A percentile compares a stretch with the other conserved stretches of the same genome.
These are phyloP conservation scores for Peronospora destructor DNA, from an alignment of 352 stramenopile species.

Conservation along the genomic window DNA sequence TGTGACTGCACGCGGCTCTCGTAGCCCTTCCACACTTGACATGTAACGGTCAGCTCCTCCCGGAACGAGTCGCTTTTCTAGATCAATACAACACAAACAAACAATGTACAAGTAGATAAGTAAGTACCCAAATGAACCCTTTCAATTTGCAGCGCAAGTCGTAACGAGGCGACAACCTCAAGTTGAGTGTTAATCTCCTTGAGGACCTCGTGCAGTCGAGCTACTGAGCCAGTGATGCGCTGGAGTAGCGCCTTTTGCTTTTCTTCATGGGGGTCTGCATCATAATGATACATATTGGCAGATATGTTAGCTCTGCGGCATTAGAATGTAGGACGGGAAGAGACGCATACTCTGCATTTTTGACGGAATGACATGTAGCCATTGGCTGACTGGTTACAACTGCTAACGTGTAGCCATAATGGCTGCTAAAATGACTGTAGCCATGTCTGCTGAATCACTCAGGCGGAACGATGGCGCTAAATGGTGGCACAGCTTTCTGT, in stretches of 20 bases:
- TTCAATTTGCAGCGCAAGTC: no score
- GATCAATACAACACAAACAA: background rate
- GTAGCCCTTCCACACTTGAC: constrained; percentile 80
- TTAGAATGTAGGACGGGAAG: background rate
- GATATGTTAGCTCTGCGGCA: background rate
- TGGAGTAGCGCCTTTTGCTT: constrained; percentile 83
- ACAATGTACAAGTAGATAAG: background rate
- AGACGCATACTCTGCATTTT: constrained; percentile 24
- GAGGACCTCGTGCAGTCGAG: constrained; percentile 70
- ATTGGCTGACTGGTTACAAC: constrained; percentile 7
- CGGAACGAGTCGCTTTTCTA: constrained; percentile 75
- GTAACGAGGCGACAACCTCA: constrained; percentile 33
- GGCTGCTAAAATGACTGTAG: constrained; percentile 6
- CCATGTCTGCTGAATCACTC: constrained; percentile 15
- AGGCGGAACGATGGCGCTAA: constrained; percentile 42
- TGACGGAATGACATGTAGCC: constrained; percentile 2
- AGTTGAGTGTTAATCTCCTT: constrained; percentile 84
- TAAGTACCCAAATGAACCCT: no score
- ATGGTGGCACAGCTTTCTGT: constrained; percentile 28
- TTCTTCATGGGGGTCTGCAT: constrained; percentile 73
- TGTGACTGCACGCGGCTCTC: constrained; percentile 76
- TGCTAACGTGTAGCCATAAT: no score
- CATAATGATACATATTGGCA: constrained; percentile 5
- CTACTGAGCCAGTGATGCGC: constrained; percentile 70
- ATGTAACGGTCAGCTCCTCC: constrained; percentile 66